Conservation (phyloP, 2,329 filamentous ascomycete genomes). For the Fusarium sp. region DNA sequence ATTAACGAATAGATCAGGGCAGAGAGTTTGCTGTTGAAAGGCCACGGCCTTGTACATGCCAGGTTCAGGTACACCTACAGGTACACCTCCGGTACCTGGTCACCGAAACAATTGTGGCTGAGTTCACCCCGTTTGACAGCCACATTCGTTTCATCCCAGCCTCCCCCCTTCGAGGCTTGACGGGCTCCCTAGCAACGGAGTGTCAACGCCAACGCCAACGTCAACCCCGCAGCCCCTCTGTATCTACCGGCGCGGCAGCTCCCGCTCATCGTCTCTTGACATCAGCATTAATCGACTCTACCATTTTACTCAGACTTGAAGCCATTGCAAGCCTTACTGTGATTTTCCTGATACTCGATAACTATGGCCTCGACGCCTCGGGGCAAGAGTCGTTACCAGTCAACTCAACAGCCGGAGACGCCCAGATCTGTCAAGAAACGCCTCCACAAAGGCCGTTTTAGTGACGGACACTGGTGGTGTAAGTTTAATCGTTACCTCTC, state of each 20-base stretch:
- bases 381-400: not conserved
- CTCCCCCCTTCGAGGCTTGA: not conserved
- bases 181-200: not conserved
- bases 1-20: not conserved
- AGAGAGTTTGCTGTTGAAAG: not conserved
- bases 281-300: not conserved
- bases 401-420: constrained; percentile 29
- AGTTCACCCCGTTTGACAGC: not conserved
- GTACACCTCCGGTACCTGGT: not conserved
- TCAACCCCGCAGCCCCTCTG: constrained; percentile 12
- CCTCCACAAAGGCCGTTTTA: constrained; percentile 45
- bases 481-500: constrained; percentile 21
- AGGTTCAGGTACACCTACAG: not conserved
- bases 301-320: not conserved
- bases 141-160: not conserved
- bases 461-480: constrained; percentile 51
- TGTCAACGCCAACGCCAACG: not conserved
- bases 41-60: not conserved
- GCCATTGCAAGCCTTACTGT: not conserved
- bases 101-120: not conserved
- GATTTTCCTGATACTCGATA: not conserved
- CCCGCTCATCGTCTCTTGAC: constrained; percentile 15
- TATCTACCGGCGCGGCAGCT: constrained; percentile 17
- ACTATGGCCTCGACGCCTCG: constrained; percentile 31
- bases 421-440: constrained; percentile 45